Evolutionary conservation across 257 asterid species (phyloP), one percentile per base, ranked within the genome.

Genomic region (Voacanga thouarsii): DNA sequence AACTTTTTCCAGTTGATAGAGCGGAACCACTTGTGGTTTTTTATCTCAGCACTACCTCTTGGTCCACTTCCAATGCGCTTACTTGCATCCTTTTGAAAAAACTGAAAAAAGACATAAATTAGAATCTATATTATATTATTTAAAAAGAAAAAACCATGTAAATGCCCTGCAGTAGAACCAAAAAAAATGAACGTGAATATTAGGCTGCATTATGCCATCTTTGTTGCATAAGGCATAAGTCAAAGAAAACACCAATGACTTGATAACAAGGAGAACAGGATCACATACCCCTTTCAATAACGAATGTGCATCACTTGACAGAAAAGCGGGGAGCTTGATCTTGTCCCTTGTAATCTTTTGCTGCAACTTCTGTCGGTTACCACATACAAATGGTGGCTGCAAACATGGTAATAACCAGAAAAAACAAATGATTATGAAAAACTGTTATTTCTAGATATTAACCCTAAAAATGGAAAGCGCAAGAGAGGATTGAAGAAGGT

Each of bases 271-370:
- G 64, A 39, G 57, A 77, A 75, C 28, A 73, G 78, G 74, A 75
- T 73, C 30, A 49, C 57, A 76, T 88, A 89, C 96, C 93, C 93
- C 97, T 85, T 92, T 92, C 64, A 92, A 59, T 71, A 92, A 77
- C 15, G 96, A 88, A 82, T 92, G 97, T 51, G 91, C 96, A 33
- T 92, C 96, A 60, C 93, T 86, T 5, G 97, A 82, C 84, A 92
- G 80, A 85, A 75, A 92, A 33, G 90, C 64, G 6, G 97, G 96
- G 80, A 92, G 87, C 86, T 89, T 92, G 77, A 90, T 43, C 86
- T 87, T 89, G 83, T 89, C 97, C 84, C 88, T 91, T 28, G 87
- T 73, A 77, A 92, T 91, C 90, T 85, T 92, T 82, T 92, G 95
- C 81, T 92, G 96, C 77, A 92, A 80, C 77, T 88, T 91, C 3